Base-by-base conservation (phyloP, 83 land plant species). In the Diphasiastrum complanatum region DNA sequence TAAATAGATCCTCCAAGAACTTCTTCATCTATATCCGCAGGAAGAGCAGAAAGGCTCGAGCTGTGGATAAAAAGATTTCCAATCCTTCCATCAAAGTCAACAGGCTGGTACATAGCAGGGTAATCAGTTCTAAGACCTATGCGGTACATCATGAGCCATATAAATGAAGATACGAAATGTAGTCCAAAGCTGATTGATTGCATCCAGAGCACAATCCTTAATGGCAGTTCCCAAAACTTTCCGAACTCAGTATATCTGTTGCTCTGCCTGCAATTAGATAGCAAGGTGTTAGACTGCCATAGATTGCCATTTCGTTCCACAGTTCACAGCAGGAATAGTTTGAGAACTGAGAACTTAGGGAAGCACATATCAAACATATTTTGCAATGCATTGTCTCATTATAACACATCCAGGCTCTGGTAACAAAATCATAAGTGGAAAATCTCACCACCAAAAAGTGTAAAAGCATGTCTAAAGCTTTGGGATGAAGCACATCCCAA, bases 1-100 rank as follows among this genome's bases (percentile, higher is more conserved):
- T 54, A 54, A 6, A 54, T 28, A 10, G 58, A 54, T 14, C 58
- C 58, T 6, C 58, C 58, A 28, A 54, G 34, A 28, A 54, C 29
- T 3, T 54, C 36, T 14, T 54, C 58, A 28, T n/a, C 14, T 25
- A 54, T 54, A n/a, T n/a, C n/a, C 3, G 34, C n/a, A 22, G 58
- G 52, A 5, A 49, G 52, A n/a, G n/a, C n/a, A 14, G 52, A 20
- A 20, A 5, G 8, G 10, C 6, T 5, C 20, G 52, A 49, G 20
- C 20, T 19, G 5, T 20, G 5, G 10, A 19, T 11, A 49, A 19
- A 5, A 49, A 49, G 20, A 14, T 5, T 14, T 14, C 52, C 20
- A 20, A 14, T 20, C 20, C 12, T 49, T 19, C 19, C 52, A 14
- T 5, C 52, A 20, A 49, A 49, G 5, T 49, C 20, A 6, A 14